Evolutionary conservation across 306 rosid species (phyloP), one percentile per base, ranked within the genome.

Genomic region (Trichosanthes cucumerina): DNA sequence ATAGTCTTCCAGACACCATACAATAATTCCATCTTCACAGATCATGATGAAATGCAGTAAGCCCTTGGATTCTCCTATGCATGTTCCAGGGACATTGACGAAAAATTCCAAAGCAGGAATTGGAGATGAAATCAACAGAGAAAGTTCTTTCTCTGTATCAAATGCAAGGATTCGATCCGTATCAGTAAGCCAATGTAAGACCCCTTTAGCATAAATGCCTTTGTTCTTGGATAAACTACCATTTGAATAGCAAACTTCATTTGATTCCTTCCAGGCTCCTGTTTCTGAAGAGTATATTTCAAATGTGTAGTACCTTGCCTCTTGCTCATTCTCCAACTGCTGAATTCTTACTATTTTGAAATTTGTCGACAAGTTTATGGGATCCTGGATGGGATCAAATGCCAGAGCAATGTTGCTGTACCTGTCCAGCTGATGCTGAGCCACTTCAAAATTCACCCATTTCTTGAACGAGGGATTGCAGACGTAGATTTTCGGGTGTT

Each of bases 21-120:
- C 86, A 14, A 83, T 86, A 15, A 91, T 81, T 46, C 93, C 96
- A 38, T 79, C 52, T 79, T 88, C 96, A 14, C 92, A 82, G 79
- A 87, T 74, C 60, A 84, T 81, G 21, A 87, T 85, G 84, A 84
- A 88, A 33, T 83, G 81, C 50, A 89, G 72, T 15, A 6, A 84
- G 15, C 91, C 91, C 36, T 78, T 82, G 19, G 82, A 82, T 75
- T 91, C 96, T 44, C 93, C 96, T 23, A 91, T 91, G 12, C 91
- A 88, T 6, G 89, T 81, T 43, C 80, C 85, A 16, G 88, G 90
- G 5, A 12, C 75, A 18, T 79, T 38, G 21, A 65, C 18, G 33
- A 65, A 62, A 53, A 84, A 84, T 80, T 84, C 89, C 1, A 18
- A 10, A 0, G 68, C 72, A 0, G 91, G 90, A 14, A 87, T 82